A percentile compares a stretch with the other conserved stretches of the same genome.
Conservation (phyloP, 1,139 yeast genomes). For the Ogataea hybrid region DNA sequence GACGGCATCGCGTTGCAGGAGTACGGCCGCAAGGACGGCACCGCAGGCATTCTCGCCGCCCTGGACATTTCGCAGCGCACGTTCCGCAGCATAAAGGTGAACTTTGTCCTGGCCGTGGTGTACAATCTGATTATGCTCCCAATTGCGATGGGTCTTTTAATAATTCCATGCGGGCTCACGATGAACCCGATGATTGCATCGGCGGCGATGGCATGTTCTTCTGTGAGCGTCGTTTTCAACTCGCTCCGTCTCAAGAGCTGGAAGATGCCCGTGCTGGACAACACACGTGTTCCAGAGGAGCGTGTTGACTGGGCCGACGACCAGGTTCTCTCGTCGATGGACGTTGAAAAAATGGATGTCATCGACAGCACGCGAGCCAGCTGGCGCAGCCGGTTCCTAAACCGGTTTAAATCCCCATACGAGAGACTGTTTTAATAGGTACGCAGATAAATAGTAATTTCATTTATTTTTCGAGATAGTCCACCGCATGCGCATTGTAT, state of each 20-base stretch:
- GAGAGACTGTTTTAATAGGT: neutral
- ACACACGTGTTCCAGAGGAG: neutral
- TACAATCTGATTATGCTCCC: slow-evolving; percentile 91
- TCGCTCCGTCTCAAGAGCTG: slow-evolving; percentile 70
- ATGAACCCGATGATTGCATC: slow-evolving; percentile 91
- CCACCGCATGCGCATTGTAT: slow-evolving; percentile 33
- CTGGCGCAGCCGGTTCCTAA: neutral
- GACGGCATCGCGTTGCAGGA: slow-evolving; percentile 5
- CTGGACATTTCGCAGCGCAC: slow-evolving; percentile 70
- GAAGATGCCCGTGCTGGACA: slow-evolving; percentile 40
- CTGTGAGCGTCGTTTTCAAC: slow-evolving; percentile 83
- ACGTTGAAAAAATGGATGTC: slow-evolving; percentile 7
- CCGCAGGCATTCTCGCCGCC: slow-evolving; percentile 70
- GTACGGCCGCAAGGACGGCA: slow-evolving; percentile 19
- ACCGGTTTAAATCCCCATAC: slow-evolving; percentile 2
- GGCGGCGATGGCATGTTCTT: slow-evolving; percentile 89
- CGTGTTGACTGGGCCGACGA: slow-evolving; percentile 3
- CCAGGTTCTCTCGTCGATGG: slow-evolving; percentile 3
- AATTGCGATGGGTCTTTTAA: slow-evolving; percentile 86
- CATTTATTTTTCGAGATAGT: neutral
- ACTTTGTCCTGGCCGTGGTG: slow-evolving; percentile 81
- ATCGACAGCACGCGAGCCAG: neutral
- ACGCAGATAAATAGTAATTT: neutral
- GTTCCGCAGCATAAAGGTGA: slow-evolving; percentile 71
- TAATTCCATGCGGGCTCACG: slow-evolving; percentile 74